Base-by-base conservation (phyloP, 2,329 filamentous ascomycete species). In the Periconia sp. region DNA sequence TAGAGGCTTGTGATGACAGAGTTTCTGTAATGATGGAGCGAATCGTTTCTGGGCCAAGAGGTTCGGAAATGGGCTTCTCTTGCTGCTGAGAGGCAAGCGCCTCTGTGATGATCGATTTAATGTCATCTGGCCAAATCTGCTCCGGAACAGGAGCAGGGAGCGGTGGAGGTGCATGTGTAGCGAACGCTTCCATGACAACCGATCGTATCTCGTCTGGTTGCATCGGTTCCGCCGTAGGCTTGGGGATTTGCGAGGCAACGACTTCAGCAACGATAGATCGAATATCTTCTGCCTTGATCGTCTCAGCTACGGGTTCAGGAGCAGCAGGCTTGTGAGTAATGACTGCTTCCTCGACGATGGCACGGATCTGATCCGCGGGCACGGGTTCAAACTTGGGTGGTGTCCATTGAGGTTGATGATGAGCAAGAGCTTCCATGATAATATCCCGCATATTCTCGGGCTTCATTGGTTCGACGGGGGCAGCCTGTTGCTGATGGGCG, bases 341-440 rank as follows among this genome's bases (percentile, higher is more conserved):
- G 22, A 96, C 71, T 1, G 86, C 87, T 57, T 88, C 83, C n/a
- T 90, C 68, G 3, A 79, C 68, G 25, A 74, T 74, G 15, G 63
- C 61, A 48, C 74, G 76, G 55, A 97, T 89, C 65, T 94, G 88
- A 43, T 96, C 90, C 56, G 91, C 72, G 56, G 56, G 57, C 40
- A 66, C 57, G 38, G 57, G 56, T 45, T 68, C 60, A 15, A 56
- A 53, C 31, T 56, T 52, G 15, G 54, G 52, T 29, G 52, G 52
- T 22, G 50, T 54, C 54, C 52, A 54, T 37, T 54, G 53, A 41
- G 54, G 49, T 31, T 56, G 54, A 21, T 56, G 52, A 23, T 55
- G 53, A 39, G 57, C 52, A 40, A 61, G 48, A 18, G 55, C 57
- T 24, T 61, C 57, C 53, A 56, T 55, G 34, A 59, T 57, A n/a